Base-by-base conservation (phyloP, 495 filamentous ascomycete genomes). In the Acidiella bohemica region DNA sequence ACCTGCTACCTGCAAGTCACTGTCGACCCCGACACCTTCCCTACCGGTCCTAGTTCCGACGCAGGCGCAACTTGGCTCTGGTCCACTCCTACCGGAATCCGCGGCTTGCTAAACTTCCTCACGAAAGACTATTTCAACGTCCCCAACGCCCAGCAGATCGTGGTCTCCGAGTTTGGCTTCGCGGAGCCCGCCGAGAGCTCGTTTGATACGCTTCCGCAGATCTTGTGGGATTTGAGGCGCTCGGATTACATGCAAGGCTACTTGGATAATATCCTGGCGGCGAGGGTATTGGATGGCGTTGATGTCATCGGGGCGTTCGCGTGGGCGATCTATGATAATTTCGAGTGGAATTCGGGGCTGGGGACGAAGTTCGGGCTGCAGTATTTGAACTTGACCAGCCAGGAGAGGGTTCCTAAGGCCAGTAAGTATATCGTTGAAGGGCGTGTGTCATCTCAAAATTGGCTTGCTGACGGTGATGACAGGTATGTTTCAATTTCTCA, bases 161-260 rank as follows among this genome's bases (percentile, higher is more conserved):
- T 64, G 29, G 62, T 68, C 18, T 56, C 51, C 1, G 65, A 67
- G 44, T 67, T 68, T 42, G 65, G 65, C 7, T 66, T 64, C 44
- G 50, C 65, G 8, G 65, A 68, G 43, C 65, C 65, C 4, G 60
- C 58, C 36, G 65, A 67, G 48, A 47, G 46, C 5, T 38, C 59
- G 5, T 56, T 45, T 22, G 31, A 51, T 26, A 56, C 49, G n/a
- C 42, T 39, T 16, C 10, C 2, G 9, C 42, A 44, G 30, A 59
- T 59, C 14, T 22, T 54, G 2, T 49, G 34, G 22, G 56, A 59
- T 45, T 46, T 45, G 0, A 34, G 52, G 10, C 46, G 56, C 1
- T 42, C 43, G 6, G 28, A 40, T 9, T 59, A 57, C 41, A 53
- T 57, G 39, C 28, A 39, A 13, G 46, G 48, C 30, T 57, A 50